A percentile compares a stretch with the other conserved stretches of the same genome.
Conservation (phyloP, 2,329 filamentous ascomycete species). For the Niveomyces coronatus region DNA sequence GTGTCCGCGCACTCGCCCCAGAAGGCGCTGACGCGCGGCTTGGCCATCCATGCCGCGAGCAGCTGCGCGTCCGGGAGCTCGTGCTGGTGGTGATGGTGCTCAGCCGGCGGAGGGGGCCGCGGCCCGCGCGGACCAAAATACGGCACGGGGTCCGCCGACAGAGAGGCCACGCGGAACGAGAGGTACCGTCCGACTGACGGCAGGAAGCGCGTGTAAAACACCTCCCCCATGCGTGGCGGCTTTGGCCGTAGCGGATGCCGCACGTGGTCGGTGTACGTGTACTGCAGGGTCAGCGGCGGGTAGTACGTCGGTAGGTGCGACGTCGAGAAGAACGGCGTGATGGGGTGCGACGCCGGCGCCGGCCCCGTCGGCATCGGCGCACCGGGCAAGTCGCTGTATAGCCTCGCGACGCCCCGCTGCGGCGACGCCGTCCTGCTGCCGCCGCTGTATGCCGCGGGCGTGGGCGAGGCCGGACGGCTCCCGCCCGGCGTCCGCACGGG, state of each 20-base stretch:
- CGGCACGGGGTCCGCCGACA: slow-evolving; percentile 51
- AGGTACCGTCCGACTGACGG: slow-evolving; percentile 76
- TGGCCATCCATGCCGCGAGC: slow-evolving; percentile 80
- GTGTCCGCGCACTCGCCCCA: slow-evolving; percentile 71
- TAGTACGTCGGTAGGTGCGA: slow-evolving; percentile 88
- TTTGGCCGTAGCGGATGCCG: slow-evolving; percentile 83
- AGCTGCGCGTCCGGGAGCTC: slow-evolving; percentile 49
- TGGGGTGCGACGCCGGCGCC: slow-evolving; percentile 28
- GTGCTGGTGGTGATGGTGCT: too few relatives aligned
- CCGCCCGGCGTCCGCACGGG: slow-evolving; percentile 45
- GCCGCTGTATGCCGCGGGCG: too few relatives aligned
- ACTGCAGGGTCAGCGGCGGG: slow-evolving; percentile 73
- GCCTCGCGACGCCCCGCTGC: slow-evolving; percentile 6
- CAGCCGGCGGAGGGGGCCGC: too few relatives aligned
- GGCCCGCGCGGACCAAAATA: slow-evolving; percentile 50
- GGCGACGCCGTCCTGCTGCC: slow-evolving; percentile 10
- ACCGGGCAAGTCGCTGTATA: slow-evolving; percentile 29
- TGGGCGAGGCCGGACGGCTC: slow-evolving; percentile 45
- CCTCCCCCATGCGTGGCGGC: slow-evolving; percentile 79
- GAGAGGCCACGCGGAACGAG: slow-evolving; percentile 75
- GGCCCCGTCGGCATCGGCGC: slow-evolving; percentile 24
- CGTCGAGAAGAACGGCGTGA: slow-evolving; percentile 67
- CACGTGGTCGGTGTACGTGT: slow-evolving; percentile 64
- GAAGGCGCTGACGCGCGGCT: slow-evolving; percentile 70
- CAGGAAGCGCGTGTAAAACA: slow-evolving; percentile 82